Evolutionary conservation across 2,329 filamentous ascomycete species (phyloP), one percentile per base, ranked within the genome.

Genomic region (Hymenoscyphus salicellus): DNA sequence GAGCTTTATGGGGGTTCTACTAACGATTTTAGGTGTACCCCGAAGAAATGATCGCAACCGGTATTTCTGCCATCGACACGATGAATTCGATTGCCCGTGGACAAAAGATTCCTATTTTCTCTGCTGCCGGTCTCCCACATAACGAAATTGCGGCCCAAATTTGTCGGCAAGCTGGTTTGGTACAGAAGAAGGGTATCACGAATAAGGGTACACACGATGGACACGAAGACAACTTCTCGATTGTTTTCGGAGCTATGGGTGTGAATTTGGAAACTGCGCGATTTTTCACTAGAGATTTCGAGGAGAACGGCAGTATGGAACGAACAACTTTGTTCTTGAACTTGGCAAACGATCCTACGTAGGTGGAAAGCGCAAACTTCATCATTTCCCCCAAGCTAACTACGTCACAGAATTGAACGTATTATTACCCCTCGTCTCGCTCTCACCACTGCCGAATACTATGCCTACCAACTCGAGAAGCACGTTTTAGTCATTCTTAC

Each of bases 31-130:
- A 96, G 92, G 92, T 97, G 72, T 99, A 99, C 78, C 95, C 95
- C 75, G 95, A 99, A 83, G 96, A 99, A 82, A 99, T 99, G 94
- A 98, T 99, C 75, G 95, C 94, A 41, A 99, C 95, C 58, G 95
- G 95, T 88, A 99, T 99, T 79, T 98, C 94, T 68, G 93, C 95
- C 76, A 98, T 99, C 75, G 94, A 98, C 78, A 97, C 93, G 67
- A 98, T 98, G 94, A 93, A 93, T 84, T 93, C 90, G 68, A 96
- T 98, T 79, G 95, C 96, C 70, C 93, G 95, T 86, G 95, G 95
- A 68, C 95, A 99, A 79, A 99, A 99, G 86, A 99, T 99, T 71
- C 95, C 96, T 73, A 99, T 99, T 75, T 99, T 99, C 87, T 99
- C 95, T 30, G 93, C 95, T 62, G 89, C 95, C 66, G 95, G 95